Conservation (phyloP, 345 rosid species). For the Cochlearia excelsa region DNA sequence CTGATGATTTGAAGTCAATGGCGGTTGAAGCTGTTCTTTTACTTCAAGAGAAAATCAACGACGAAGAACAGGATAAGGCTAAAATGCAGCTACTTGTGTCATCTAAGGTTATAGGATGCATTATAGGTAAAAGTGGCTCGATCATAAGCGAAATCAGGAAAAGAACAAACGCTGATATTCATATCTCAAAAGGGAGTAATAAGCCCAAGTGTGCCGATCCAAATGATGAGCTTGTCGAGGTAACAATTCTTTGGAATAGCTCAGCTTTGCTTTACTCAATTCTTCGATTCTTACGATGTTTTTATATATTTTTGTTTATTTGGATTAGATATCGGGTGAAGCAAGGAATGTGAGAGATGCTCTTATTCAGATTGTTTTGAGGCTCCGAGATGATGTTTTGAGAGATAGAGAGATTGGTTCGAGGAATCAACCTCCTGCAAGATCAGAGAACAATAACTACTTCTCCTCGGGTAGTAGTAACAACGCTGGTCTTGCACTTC, state of each 20-base stretch:
- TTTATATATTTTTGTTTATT: constrained; percentile 15
- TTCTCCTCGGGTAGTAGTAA: constrained; percentile 51
- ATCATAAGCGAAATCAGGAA: constrained; percentile 88
- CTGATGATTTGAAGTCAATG: constrained; percentile 89
- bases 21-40: constrained; percentile 86
- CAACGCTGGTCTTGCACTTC: constrained; percentile 42
- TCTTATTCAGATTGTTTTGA: constrained; percentile 74
- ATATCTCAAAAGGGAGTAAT: constrained; percentile 65
- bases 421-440: constrained; percentile 46
- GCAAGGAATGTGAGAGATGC: constrained; percentile 78
- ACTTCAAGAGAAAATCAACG: constrained; percentile 86
- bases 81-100: constrained; percentile 73
- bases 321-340: constrained; percentile 65
- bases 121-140: constrained; percentile 91
- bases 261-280: constrained; percentile 22
- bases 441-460: constrained; percentile 46
- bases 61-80: constrained; percentile 60
- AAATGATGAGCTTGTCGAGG: constrained; percentile 88
- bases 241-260: constrained; percentile 24
- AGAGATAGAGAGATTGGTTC: constrained; percentile 59
- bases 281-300: background rate
- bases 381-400: constrained; percentile 87
- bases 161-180: constrained; percentile 74
- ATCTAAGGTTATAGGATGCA: constrained; percentile 88
- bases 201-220: constrained; percentile 64